These are phyloP conservation scores for Epichloe amarillans DNA, from an alignment of 2,329 filamentous ascomycete genomes.

Conservation along the genomic window DNA sequence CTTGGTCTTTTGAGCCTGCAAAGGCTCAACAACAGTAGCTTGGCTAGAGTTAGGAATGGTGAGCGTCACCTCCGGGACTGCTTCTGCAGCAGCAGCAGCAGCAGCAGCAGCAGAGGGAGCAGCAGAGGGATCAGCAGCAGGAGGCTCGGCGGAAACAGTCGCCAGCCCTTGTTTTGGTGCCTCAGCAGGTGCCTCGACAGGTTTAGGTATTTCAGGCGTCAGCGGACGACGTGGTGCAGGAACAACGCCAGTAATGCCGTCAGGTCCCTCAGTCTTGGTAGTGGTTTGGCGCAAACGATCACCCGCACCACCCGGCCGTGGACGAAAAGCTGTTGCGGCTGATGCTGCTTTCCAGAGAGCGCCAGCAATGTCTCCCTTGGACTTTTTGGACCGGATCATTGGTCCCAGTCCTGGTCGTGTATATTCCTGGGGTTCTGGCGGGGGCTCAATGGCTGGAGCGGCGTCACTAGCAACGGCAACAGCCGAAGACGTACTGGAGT, in stretches of 20 bases:
- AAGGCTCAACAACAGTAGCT: conserved; percentile 22
- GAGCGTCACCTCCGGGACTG: conserved; percentile 45
- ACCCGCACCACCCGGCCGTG: conserved; percentile 72
- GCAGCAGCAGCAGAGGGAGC: neutral
- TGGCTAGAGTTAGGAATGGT: conserved; percentile 33
- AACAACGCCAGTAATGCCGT: conserved; percentile 82
- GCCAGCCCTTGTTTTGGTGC: neutral
- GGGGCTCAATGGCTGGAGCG: conserved; percentile 11
- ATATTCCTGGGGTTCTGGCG: conserved; percentile 20
- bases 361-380: conserved; percentile 59
- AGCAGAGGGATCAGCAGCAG: neutral
- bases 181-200: conserved; percentile 7
- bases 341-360: conserved; percentile 62
- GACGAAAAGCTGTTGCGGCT: conserved; percentile 56
- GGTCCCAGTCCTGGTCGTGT: conserved; percentile 67
- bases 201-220: conserved; percentile 16
- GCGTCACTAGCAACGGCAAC: conserved; percentile 17
- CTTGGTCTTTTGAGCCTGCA: conserved; percentile 15
- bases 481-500: conserved; percentile 13
- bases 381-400: conserved; percentile 76
- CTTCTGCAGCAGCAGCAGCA: neutral
- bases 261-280: conserved; percentile 53
- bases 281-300: conserved; percentile 58
- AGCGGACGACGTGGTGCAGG: conserved; percentile 53
- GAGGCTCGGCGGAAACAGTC: neutral